Base-by-base conservation (phyloP, 371 early-diverging fungal genomes). In the Homolaphlyctis polyrhiza region DNA sequence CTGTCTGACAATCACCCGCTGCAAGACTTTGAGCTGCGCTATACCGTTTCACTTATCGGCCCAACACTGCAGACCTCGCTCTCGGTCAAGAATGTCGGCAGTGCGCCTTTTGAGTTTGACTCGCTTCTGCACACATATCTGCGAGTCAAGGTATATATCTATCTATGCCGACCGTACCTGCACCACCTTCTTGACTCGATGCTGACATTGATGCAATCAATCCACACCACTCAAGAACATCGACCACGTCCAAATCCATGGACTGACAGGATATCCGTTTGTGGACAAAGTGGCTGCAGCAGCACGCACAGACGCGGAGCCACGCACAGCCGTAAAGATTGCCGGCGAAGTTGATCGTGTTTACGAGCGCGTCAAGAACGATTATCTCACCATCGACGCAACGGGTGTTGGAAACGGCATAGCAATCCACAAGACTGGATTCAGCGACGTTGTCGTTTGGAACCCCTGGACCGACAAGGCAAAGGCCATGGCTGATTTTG, bases 391-490 rank as follows among this genome's bases (percentile, higher is more conserved):
- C 5, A 69, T 88, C 29, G 66, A 78, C 23, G 74, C 57, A 1
- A 59, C 62, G 18, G 62, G 60, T 18, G 34, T 78, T 35, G 85
- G 80, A 1, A 70, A 71, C 45, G 77, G 76, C 27, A 63, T 82
- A 29, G 59, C 63, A 14, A 66, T 92, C 58, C 74, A 79, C 61
- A 86, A 87, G 58, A 71, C 63, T 29, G 80, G 82, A 60, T 79
- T 90, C 58, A 83, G 82, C 47, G 91, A 93, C 71, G 81, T 87
- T 65, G 96, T 96, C 52, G 89, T 97, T 35, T 97, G 98, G 98
- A 97, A 97, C 67, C 95, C 95, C 11, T 96, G 96, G 96, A 77
- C 78, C 21, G 94, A 92, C 34, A 93, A 92, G 78, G 87, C 96
- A 14, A 80, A 83, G 54, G 87, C 76, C 28, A 91, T 96, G 91